Evolutionary conservation across 495 filamentous ascomycete genomes (phyloP), one percentile per base, ranked within the genome.

Genomic region (Penicillium diatomitis): DNA sequence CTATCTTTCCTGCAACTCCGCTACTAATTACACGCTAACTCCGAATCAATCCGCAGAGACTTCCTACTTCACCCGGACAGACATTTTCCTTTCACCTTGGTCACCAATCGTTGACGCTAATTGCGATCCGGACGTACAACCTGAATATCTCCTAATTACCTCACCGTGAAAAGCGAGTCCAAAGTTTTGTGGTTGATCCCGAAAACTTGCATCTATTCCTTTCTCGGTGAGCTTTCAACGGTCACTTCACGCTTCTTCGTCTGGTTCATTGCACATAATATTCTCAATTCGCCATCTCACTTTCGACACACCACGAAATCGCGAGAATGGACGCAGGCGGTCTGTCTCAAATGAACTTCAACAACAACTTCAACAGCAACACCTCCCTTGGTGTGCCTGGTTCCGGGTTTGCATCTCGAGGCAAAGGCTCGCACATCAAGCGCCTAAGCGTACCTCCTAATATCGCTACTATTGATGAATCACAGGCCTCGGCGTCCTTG

Each of bases 291-390:
- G 33, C 48, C 48, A 48, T 11, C 20, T 39, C 31, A 28, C 32
- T 32, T 29, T 39, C 32, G 47, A 41, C 36, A 52, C 47, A 43
- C 46, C 58, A 43, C 35, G 55, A 50, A 58, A 75, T 52, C 49
- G 74, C 83, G 86, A 89, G 85, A 78, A 92, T 95, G 82, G 85
- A 95, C 90, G 82, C 90, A 80, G 92, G 90, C 80, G 89, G 90
- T 90, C 88, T 96, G 78, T 85, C 91, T 90, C 92, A 95, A 77
- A 97, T 98, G 94, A 85, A 88, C 68, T 94, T 91, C 79, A 85
- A 86, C 73, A 85, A 74, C 56, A 74, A 80, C 62, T 76, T 79
- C 66, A 74, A 78, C 66, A 76, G 78, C 71, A 82, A 81, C 64
- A 61, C 60, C 52, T 75, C 74, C 54, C 71, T 92, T 60, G 85